Base-by-base conservation (phyloP, 257 asterid genomes). In the Jacaranda copaia region DNA sequence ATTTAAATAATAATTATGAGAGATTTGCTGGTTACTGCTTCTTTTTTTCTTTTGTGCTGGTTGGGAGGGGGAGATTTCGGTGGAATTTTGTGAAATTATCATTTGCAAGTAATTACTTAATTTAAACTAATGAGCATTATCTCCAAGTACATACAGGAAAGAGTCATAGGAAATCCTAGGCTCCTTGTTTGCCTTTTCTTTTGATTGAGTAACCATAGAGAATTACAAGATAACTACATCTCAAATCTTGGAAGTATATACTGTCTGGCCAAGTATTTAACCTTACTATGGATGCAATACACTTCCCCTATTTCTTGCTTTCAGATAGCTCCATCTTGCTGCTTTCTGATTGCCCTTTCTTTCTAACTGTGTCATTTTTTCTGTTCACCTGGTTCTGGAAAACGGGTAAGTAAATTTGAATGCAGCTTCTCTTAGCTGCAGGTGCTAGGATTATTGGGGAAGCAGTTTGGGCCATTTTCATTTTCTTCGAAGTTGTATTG, bases 41-140 rank as follows among this genome's bases (percentile, higher is more conserved):
- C 32, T 25, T 25, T 25, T 25, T 25, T 25, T 1, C 32, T 25
- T 25, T 25, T 25, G 32, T 25, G 32, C 1, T 25, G 32, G 32
- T 25, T 25, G 32, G 32, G 32, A 25, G 32, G 32, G 32, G 1
- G 32, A 25, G 32, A 25, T 25, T 25, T 25, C 2, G 32, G 32
- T 25, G 32, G 32, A 25, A 25, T 25, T 25, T 25, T 25, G 32
- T 25, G 32, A 25, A 25, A 25, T 25, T 25, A 25, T 25, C 32
- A 25, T 25, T 25, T 25, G 32, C 32, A 25, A 25, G 32, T 25
- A 25, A 25, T 25, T 1, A 25, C 8, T 19, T 42, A 48, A 10
- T 48, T 48, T 25, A 52, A 32, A 5, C 45, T 68, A 49, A 32
- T 46, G 12, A 16, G 38, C 42, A 69, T 68, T 78, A 42, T 78